Percentiles rank a stretch among this genome's conserved stretches.
These are phyloP conservation scores for Calonectria hongkongensis DNA, from an alignment of 2,329 filamentous ascomycete species.

Conservation along the genomic window DNA sequence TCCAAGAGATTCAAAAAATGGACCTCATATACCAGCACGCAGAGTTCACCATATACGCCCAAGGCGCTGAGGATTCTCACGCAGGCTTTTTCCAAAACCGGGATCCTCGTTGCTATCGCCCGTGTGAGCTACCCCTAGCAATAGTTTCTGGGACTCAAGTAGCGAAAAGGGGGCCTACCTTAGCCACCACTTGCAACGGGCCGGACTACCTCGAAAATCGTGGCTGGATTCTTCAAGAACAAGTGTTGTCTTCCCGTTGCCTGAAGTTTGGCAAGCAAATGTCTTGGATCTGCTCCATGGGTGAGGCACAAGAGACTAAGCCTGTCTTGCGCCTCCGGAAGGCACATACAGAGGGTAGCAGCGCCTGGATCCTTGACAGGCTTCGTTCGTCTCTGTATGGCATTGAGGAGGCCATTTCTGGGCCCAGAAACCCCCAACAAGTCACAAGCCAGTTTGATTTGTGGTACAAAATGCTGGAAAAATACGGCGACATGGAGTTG, in stretches of 20 bases:
- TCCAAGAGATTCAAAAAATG: slow-evolving; percentile 41
- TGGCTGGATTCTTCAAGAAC: slow-evolving; percentile 42
- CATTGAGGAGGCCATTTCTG: neutral
- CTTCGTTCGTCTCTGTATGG: slow-evolving; percentile 24
- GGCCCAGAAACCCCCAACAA: neutral
- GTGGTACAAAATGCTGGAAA: slow-evolving; percentile 40
- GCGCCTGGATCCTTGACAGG: slow-evolving; percentile 7
- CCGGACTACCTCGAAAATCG: slow-evolving; percentile 40
- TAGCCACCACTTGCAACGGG: slow-evolving; percentile 33
- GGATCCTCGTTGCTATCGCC: slow-evolving; percentile 31
- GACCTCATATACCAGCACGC: slow-evolving; percentile 46
- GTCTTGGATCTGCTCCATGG: slow-evolving; percentile 40
- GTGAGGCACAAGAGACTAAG: slow-evolving; percentile 38
- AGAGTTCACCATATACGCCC: slow-evolving; percentile 43
- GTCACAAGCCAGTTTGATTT: slow-evolving; percentile 21
- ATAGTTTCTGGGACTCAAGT: neutral
- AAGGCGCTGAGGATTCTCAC: slow-evolving; percentile 35
- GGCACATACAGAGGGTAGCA: neutral
- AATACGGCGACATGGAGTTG: slow-evolving; percentile 39
- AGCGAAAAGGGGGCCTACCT: slow-evolving; percentile 23
- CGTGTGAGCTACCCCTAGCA: slow-evolving; percentile 33
- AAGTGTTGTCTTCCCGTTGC: slow-evolving; percentile 38
- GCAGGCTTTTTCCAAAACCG: slow-evolving; percentile 36
- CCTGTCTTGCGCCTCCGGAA: slow-evolving; percentile 4
- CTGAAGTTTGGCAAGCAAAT: slow-evolving; percentile 42